Evolutionary conservation across 495 filamentous ascomycete species (phyloP).

Genomic region (Aspergillus ostianus): DNA sequence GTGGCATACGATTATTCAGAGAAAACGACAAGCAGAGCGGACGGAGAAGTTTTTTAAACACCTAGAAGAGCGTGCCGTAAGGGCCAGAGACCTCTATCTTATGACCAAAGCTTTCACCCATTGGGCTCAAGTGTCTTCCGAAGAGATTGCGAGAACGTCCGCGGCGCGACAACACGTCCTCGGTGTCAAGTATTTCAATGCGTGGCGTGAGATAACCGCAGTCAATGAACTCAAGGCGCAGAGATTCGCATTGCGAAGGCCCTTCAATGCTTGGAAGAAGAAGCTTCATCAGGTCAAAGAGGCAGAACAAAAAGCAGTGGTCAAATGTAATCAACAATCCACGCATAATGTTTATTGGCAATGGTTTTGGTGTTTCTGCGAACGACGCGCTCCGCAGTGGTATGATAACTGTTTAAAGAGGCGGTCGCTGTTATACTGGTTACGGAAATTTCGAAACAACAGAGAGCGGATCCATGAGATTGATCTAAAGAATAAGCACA

Average conservation of each 20-base stretch:
- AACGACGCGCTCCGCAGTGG: slow-evolving; percentile 53
- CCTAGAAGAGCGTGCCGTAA: slow-evolving; percentile 57
- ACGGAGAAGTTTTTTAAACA: slow-evolving; percentile 62
- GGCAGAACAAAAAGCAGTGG: slow-evolving; percentile 39
- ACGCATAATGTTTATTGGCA: slow-evolving; percentile 47
- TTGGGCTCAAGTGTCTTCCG: slow-evolving; percentile 63
- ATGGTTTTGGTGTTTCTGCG: slow-evolving; percentile 57
- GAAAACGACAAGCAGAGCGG: slow-evolving; percentile 45
- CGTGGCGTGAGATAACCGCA: slow-evolving; percentile 71
- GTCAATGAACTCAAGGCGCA: slow-evolving; percentile 68
- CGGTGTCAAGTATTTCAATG: slow-evolving; percentile 69
- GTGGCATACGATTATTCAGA: slow-evolving; percentile 53
- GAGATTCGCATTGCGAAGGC: slow-evolving; percentile 56
- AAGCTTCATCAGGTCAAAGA: slow-evolving; percentile 34
- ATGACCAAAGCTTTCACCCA: slow-evolving; percentile 71
- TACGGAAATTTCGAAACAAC: slow-evolving; percentile 43
- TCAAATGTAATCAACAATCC: slow-evolving; percentile 43
- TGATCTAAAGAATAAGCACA: slow-evolving; percentile 28
- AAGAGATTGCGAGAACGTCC: slow-evolving; percentile 57
- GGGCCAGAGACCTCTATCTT: slow-evolving; percentile 63
- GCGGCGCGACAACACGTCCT: slow-evolving; percentile 67
- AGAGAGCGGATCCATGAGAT: slow-evolving; percentile 44
- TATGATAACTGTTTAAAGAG: slow-evolving; percentile 47
- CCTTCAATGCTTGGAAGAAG: slow-evolving; percentile 55
- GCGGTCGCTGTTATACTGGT: slow-evolving; percentile 46